A percentile compares a stretch with the other conserved stretches of the same genome.
phyloP scores from a whole-genome alignment of 768 basidiomycete genomes.

The Leucosporidium yakuticum region DNA sequence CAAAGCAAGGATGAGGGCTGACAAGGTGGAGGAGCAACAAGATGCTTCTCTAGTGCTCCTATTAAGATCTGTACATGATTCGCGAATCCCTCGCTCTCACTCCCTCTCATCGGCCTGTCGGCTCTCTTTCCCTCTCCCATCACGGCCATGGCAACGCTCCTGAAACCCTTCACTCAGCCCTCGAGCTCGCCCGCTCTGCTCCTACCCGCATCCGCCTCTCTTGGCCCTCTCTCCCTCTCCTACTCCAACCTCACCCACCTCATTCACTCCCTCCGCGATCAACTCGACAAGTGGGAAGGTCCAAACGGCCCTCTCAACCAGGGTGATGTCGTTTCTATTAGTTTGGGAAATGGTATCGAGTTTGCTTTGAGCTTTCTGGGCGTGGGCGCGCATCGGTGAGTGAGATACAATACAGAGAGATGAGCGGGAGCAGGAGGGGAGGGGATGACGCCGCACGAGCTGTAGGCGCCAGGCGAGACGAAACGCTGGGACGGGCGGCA shows the following conservation, averaged over 20 bases:
- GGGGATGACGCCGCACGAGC: not conserved
- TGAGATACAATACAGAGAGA: not conserved
- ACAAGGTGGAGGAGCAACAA: no score
- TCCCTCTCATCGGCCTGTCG: no score
- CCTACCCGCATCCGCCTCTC: constrained; percentile 14
- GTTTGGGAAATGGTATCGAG: constrained; percentile 26
- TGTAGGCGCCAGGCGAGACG: not conserved
- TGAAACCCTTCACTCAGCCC: not conserved
- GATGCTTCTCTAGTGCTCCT: no score
- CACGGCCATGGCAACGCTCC: not conserved
- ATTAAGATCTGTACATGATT: no score
- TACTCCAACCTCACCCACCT: constrained; percentile 8
- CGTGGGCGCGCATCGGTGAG: constrained; percentile 23
- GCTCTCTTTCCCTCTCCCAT: not conserved
- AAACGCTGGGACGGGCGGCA: no score
- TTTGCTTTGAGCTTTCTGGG: constrained; percentile 28
- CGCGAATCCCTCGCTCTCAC: no score
- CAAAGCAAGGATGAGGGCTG: no score
- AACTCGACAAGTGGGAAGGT: constrained; percentile 10
- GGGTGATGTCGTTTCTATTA: constrained; percentile 27
- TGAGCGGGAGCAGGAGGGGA: no score
- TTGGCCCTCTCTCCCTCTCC: constrained; percentile 3
- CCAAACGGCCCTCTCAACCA: not conserved
- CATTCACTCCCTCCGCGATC: constrained; percentile 15
- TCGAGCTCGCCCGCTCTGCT: constrained; percentile 10